Percentiles rank a stretch among this genome's conserved stretches.
phyloP scores from a whole-genome alignment of 805 yeast genomes.

The Saturnispora zaruensis region DNA sequence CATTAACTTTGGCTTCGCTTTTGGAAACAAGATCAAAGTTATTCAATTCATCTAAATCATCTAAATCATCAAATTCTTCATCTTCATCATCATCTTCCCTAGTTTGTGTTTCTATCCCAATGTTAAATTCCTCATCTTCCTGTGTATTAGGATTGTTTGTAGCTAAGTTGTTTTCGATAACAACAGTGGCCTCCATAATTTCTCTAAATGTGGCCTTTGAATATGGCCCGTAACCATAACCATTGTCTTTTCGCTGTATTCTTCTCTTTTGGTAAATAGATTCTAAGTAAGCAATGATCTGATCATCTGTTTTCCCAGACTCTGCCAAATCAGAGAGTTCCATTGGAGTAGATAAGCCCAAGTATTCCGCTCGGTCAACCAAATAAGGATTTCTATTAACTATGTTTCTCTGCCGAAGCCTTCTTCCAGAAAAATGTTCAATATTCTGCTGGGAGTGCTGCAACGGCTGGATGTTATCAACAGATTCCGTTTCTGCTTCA shows the following conservation, averaged over 20 bases:
- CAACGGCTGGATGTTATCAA: background rate
- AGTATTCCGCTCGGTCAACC: constrained; percentile 27
- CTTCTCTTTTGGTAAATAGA: constrained; percentile 19
- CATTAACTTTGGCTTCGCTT: background rate
- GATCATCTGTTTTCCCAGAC: constrained; percentile 22
- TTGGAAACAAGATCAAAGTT: background rate
- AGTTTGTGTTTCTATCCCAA: background rate
- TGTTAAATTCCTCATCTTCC: constrained; percentile 8
- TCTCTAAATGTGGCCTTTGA: constrained; percentile 19
- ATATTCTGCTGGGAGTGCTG: background rate
- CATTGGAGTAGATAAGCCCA: constrained; percentile 26
- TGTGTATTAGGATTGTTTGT: background rate
- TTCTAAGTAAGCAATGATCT: constrained; percentile 24
- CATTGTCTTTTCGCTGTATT: constrained; percentile 19
- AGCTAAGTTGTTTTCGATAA: background rate
- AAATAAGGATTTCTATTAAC: constrained; percentile 24
- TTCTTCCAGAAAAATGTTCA: constrained; percentile 4
- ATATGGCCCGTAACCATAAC: constrained; percentile 26
- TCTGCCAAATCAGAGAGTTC: constrained; percentile 25
- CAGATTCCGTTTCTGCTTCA: background rate
- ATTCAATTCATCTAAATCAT: background rate
- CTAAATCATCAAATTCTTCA: constrained; percentile 6
- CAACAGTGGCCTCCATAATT: constrained; percentile 13
- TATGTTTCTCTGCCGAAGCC: constrained; percentile 11
- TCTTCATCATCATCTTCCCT: constrained; percentile 7